Base-by-base conservation (phyloP, 2,329 filamentous ascomycete genomes). In the Teratosphaeria nubilosa region DNA sequence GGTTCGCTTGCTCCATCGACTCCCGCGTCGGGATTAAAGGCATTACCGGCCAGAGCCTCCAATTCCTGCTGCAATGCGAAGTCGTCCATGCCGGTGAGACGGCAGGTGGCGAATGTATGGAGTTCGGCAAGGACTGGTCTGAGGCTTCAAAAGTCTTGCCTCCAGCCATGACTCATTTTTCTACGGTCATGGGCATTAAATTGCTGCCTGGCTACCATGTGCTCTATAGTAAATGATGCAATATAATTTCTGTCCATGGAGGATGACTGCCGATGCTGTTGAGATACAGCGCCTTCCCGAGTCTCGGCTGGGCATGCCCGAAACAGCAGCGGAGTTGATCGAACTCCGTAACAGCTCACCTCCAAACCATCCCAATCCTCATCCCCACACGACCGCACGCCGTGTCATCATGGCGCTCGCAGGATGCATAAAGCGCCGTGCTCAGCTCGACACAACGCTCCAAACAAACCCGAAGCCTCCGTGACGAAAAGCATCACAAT, bases 1-100 rank as follows among this genome's bases (percentile, higher is more conserved):
- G 67, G 61, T 62, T 68, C 66, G n/a, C 54, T 25, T 11, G 16
- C 51, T 14, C 22, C 20, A n/a, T 55, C 31, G 10, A 50, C 34
- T n/a, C 57, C 20, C 2, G 27, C 13, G 5, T 31, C n/a, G 1
- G 56, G 16, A n/a, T 60, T 57, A 34, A 34, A 59, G 25, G 64
- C 66, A 27, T 67, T 66, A n/a, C 64, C 63, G 10, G 66, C 66
- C 22, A 68, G 34, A 14, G 63, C 61, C 58, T 68, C 66, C 31
- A 68, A 63, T 55, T 65, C 65, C 54, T 63, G 60, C 54, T 67
- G 66, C 2, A 67, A 56, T 7, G 31, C 31, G 54, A 61, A 60
- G 54, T 67, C 64, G 56, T 66, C 64, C 65, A 67, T 68, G n/a
- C 5, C 20, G 41, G 5, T 20, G 41, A 5, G 1, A 5, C 6